A percentile compares a stretch with the other conserved stretches of the same genome.
Conservation (phyloP, 2,329 filamentous ascomycete genomes). For the Cercospora sesami region DNA sequence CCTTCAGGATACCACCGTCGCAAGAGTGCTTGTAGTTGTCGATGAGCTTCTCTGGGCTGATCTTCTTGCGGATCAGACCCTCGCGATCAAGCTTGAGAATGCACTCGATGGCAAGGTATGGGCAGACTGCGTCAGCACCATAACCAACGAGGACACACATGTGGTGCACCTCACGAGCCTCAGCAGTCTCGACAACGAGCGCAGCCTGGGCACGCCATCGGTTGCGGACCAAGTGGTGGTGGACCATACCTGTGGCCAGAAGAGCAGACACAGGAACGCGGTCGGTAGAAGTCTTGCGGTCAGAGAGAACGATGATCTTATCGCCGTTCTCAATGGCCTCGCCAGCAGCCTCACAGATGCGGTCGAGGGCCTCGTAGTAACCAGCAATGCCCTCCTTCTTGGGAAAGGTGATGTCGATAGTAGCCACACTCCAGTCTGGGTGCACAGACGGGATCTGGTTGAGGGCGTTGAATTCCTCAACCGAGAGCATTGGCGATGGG, state of each 20-base stretch:
- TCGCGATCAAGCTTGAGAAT: conserved; percentile 96
- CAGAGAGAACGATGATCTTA: conserved; percentile 84
- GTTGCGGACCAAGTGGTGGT: conserved; percentile 93
- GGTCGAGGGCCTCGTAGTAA: conserved; percentile 82
- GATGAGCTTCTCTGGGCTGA: conserved; percentile 78
- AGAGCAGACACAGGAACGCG: conserved; percentile 83
- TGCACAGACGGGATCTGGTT: conserved; percentile 73
- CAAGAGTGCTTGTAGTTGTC: conserved; percentile 96
- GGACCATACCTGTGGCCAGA: conserved; percentile 87
- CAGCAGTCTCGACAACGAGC: conserved; percentile 85
- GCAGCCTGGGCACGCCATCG: conserved; percentile 91
- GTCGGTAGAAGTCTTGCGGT: conserved; percentile 78
- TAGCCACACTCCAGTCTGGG: conserved; percentile 81
- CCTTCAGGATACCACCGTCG: conserved; percentile 93
- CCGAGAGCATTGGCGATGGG: conserved; percentile 83
- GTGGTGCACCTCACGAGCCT: conserved; percentile 95
- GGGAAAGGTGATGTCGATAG: conserved; percentile 89
- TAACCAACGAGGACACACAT: conserved; percentile 98
- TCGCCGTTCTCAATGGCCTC: conserved; percentile 80
- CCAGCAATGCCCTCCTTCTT: conserved; percentile 80
- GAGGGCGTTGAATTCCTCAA: conserved; percentile 86
- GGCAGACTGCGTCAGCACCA: conserved; percentile 90
- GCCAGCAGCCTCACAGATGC: conserved; percentile 81
- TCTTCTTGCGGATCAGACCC: conserved; percentile 85
- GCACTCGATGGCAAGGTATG: conserved; percentile 93